Evolutionary conservation across 331 rosid species (phyloP).

Genomic region (Quercus lobata): DNA sequence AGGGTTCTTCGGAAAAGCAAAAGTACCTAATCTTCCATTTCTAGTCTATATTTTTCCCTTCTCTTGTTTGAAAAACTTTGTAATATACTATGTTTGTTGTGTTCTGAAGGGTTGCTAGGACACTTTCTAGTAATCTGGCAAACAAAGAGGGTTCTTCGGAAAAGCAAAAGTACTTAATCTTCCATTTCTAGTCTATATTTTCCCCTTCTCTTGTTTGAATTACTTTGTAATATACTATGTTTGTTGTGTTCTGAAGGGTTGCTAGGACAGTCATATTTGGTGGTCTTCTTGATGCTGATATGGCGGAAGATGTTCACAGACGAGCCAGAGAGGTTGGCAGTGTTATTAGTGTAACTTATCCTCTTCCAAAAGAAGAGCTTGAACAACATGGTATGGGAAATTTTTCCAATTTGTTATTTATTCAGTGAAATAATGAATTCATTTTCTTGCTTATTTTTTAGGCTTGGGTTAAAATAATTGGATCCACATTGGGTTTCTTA

Average conservation of each 20-base stretch:
- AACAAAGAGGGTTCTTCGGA: no score
- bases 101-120: conserved; percentile 82
- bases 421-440: not conserved
- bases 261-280: conserved; percentile 89
- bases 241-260: conserved; percentile 52
- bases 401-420: conserved; percentile 10
- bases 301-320: conserved; percentile 74
- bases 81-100: conserved; percentile 7
- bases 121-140: conserved; percentile 3
- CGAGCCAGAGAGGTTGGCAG: conserved; percentile 62
- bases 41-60: not conserved
- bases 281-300: conserved; percentile 62
- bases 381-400: conserved; percentile 55
- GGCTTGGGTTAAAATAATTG: not conserved
- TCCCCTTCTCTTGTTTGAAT: not conserved
- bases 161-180: not conserved
- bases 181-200: not conserved
- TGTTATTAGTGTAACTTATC: conserved; percentile 70
- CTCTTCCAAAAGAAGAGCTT: conserved; percentile 75
- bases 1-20: no score
- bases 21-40: not conserved
- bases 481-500: not conserved
- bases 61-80: conserved; percentile 9
- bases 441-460: not conserved
- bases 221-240: conserved; percentile 11